Percentiles rank a stretch among this genome's conserved stretches.
These are phyloP conservation scores for Dipodascus geniculatus DNA, from an alignment of 805 yeast genomes.

Conservation along the genomic window DNA sequence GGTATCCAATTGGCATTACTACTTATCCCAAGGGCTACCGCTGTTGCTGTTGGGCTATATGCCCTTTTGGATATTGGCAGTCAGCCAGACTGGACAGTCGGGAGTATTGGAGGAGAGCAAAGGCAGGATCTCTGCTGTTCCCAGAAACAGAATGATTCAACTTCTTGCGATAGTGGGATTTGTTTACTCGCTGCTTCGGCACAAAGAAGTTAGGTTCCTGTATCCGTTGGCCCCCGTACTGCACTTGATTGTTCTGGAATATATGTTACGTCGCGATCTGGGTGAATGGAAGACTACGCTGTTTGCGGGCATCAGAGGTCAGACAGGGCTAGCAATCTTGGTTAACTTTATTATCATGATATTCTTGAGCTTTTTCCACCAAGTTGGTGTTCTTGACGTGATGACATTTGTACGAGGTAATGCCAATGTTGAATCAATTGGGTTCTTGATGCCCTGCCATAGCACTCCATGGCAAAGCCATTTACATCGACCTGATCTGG, in stretches of 20 bases:
- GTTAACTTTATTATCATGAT: slow-evolving; percentile 34
- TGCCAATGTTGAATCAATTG: slow-evolving; percentile 39
- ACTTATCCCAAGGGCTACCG: slow-evolving; percentile 74
- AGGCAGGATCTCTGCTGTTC: not conserved
- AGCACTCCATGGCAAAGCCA: slow-evolving; percentile 93
- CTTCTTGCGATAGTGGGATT: slow-evolving; percentile 33
- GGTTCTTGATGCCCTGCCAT: slow-evolving; percentile 91
- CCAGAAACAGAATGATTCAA: slow-evolving; percentile 21
- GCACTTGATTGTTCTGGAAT: slow-evolving; percentile 38
- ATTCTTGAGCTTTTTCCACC: slow-evolving; percentile 60
- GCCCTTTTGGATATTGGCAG: slow-evolving; percentile 47
- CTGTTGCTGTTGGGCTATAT: slow-evolving; percentile 52
- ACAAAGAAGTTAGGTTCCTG: slow-evolving; percentile 85
- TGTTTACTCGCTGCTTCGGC: slow-evolving; percentile 56
- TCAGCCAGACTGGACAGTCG: too few species aligned
- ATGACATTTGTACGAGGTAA: slow-evolving; percentile 38
- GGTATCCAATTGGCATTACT: slow-evolving; percentile 71
- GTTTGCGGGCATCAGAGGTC: not conserved
- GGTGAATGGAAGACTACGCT: slow-evolving; percentile 3
- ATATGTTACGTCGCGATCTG: slow-evolving; percentile 17
- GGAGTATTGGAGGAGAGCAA: too few species aligned
- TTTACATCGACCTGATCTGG: slow-evolving; percentile 46
- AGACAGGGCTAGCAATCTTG: slow-evolving; percentile 15
- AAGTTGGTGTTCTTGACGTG: slow-evolving; percentile 73
- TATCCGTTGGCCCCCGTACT: slow-evolving; percentile 75